These are phyloP conservation scores for Alternaria atra DNA, from an alignment of 2,329 filamentous ascomycete species.

Conservation along the genomic window DNA sequence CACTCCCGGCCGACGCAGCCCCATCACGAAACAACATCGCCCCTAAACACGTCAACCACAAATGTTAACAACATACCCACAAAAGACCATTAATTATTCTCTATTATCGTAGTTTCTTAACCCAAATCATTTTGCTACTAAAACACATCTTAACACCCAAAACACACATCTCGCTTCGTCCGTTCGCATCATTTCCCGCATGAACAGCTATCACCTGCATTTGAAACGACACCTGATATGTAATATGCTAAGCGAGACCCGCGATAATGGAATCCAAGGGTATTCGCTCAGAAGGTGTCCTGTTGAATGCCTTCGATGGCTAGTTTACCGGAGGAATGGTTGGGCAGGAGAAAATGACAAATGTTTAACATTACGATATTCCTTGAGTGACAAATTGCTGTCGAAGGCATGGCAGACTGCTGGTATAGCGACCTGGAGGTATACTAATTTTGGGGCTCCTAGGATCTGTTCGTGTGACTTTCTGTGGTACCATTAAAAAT, in stretches of 20 bases:
- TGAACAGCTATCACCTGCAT: not conserved
- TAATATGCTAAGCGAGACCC: not conserved
- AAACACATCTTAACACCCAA: not conserved
- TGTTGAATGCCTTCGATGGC: not conserved
- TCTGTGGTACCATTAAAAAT: no score
- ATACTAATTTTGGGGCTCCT: not conserved
- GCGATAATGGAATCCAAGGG: not conserved
- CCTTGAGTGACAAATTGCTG: not conserved
- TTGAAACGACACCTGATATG: not conserved
- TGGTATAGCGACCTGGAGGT: not conserved
- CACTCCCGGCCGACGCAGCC: not conserved
- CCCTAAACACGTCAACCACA: not conserved
- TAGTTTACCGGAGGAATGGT: not conserved
- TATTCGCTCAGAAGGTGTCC: not conserved
- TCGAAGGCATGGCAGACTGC: not conserved
- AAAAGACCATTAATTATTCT: slow-evolving; percentile 13
- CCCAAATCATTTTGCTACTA: not conserved
- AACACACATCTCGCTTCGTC: not conserved
- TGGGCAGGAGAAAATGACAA: not conserved
- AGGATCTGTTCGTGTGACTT: not conserved
- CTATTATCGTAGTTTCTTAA: not conserved
- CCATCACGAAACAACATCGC: slow-evolving; percentile 6
- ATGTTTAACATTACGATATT: not conserved
- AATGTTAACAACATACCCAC: not conserved
- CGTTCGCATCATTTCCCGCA: not conserved